Conservation (phyloP, 2,329 filamentous ascomycete genomes). For the Fusarium dimerum region DNA sequence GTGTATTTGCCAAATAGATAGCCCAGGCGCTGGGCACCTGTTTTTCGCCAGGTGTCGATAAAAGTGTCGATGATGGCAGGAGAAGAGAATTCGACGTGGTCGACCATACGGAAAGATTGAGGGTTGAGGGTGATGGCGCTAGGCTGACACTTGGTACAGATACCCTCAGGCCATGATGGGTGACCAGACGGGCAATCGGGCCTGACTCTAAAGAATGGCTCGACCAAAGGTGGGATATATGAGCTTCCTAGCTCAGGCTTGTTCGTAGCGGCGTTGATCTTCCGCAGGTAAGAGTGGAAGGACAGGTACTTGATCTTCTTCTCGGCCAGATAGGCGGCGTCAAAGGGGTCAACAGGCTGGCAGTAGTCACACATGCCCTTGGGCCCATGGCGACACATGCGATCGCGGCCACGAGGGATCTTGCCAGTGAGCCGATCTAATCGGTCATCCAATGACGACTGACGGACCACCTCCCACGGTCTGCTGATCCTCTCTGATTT, state of each 20-base stretch:
- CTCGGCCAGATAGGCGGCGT: conserved; percentile 82
- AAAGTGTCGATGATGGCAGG: conserved; percentile 84
- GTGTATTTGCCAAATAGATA: conserved; percentile 90
- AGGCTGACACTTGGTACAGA: conserved; percentile 97
- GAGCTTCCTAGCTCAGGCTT: conserved; percentile 92
- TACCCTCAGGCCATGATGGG: conserved; percentile 90
- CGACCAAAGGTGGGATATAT: conserved; percentile 91
- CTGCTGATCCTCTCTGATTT: conserved; percentile 60
- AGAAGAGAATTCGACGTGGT: conserved; percentile 94
- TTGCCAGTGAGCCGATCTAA: conserved; percentile 90
- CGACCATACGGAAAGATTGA: conserved; percentile 93
- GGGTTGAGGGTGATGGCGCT: conserved; percentile 95
- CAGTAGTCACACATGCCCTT: conserved; percentile 99
- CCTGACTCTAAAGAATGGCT: conserved; percentile 89
- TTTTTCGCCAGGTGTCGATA: conserved; percentile 87
- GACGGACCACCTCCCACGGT: conserved; percentile 83
- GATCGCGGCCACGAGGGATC: conserved; percentile 75
- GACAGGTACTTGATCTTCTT: conserved; percentile 99
- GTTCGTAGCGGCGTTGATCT: conserved; percentile 95
- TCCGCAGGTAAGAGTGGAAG: conserved; percentile 91
- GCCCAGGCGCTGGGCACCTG: conserved; percentile 80
- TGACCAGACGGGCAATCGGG: conserved; percentile 91
- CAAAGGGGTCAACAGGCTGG: conserved; percentile 94
- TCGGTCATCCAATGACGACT: conserved; percentile 83
- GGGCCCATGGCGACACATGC: conserved; percentile 93